Evolutionary conservation across 495 filamentous ascomycete species (phyloP).

Genomic region (Sporormia fimetaria): DNA sequence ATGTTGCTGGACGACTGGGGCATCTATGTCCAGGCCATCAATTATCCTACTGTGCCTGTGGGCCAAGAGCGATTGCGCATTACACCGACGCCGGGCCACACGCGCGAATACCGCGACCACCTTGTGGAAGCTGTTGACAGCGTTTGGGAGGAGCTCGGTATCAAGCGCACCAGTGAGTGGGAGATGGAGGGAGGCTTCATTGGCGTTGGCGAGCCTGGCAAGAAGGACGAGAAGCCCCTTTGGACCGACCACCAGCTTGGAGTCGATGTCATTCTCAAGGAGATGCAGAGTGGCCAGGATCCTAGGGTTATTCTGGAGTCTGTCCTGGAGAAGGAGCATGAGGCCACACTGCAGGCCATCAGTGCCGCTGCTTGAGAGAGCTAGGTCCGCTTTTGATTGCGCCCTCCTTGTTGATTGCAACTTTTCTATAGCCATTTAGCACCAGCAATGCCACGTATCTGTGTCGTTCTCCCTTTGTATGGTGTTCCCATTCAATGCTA

Average conservation of each 20-base stretch:
- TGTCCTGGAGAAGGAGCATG: slow-evolving; percentile 34
- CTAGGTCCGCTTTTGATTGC: no score
- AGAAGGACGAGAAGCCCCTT: slow-evolving; percentile 49
- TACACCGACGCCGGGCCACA: slow-evolving; percentile 90
- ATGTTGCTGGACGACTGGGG: slow-evolving; percentile 73
- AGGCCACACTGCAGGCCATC: slow-evolving; percentile 33
- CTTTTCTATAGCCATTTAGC: no score
- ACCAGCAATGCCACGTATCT: no score
- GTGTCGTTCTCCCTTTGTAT: no score
- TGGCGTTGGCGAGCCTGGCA: slow-evolving; percentile 66
- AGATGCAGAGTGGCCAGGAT: slow-evolving; percentile 39
- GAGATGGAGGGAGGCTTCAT: slow-evolving; percentile 83
- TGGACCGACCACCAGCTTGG: slow-evolving; percentile 85
- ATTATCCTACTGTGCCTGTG: slow-evolving; percentile 94
- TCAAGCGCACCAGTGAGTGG: slow-evolving; percentile 90
- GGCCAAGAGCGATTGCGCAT: slow-evolving; percentile 92
- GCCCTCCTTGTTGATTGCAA: no score
- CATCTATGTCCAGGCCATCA: slow-evolving; percentile 98
- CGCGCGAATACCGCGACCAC: slow-evolving; percentile 66
- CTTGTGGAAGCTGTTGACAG: slow-evolving; percentile 73
- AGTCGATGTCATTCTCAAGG: slow-evolving; percentile 42
- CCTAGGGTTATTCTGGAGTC: slow-evolving; percentile 34
- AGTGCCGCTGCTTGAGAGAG: slow-evolving; percentile 37
- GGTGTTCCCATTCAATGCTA: no score
- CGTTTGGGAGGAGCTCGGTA: slow-evolving; percentile 76